phyloP scores from a whole-genome alignment of 2,329 filamentous ascomycete genomes.

The Corinectria fuckeliana region DNA sequence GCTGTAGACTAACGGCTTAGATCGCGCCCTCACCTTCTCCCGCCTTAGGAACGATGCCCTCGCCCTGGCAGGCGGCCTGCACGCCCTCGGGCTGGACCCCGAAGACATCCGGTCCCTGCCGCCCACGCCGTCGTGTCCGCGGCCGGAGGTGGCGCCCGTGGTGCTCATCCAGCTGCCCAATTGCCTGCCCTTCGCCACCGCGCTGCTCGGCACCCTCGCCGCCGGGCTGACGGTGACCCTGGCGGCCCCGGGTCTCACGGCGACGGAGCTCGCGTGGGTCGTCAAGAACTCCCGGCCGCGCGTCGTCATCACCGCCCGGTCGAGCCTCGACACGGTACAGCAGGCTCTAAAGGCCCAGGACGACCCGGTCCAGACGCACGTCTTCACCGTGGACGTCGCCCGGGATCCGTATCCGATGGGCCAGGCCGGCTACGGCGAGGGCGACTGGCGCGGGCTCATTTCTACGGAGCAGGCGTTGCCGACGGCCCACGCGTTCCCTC shows the following conservation, averaged over 20 bases:
- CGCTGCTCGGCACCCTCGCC: constrained; percentile 47
- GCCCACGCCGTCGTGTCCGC: constrained; percentile 46
- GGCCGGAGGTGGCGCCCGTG: constrained; percentile 48
- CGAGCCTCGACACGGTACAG: constrained; percentile 42
- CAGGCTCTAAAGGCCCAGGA: constrained; percentile 44
- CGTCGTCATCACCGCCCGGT: constrained; percentile 45
- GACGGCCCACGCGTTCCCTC: constrained; percentile 46
- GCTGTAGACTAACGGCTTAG: constrained; percentile 27
- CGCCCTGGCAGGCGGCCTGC: constrained; percentile 45
- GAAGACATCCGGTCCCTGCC: constrained; percentile 44
- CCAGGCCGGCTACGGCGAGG: not conserved
- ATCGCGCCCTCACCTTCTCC: constrained; percentile 45
- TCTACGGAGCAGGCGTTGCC: constrained; percentile 56
- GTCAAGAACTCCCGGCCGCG: constrained; percentile 48
- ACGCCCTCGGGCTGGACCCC: constrained; percentile 45
- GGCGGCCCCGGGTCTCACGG: constrained; percentile 48
- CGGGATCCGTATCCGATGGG: constrained; percentile 43
- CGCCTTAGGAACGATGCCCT: constrained; percentile 45
- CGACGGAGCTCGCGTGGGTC: constrained; percentile 49
- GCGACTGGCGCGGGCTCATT: constrained; percentile 69
- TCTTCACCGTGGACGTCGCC: constrained; percentile 60
- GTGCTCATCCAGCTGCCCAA: constrained; percentile 53
- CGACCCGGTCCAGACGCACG: constrained; percentile 55
- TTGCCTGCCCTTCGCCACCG: constrained; percentile 46
- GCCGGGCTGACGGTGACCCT: constrained; percentile 50